These are phyloP conservation scores for Syzygium syzygioides DNA, from an alignment of 441 rosid species.

Conservation along the genomic window DNA sequence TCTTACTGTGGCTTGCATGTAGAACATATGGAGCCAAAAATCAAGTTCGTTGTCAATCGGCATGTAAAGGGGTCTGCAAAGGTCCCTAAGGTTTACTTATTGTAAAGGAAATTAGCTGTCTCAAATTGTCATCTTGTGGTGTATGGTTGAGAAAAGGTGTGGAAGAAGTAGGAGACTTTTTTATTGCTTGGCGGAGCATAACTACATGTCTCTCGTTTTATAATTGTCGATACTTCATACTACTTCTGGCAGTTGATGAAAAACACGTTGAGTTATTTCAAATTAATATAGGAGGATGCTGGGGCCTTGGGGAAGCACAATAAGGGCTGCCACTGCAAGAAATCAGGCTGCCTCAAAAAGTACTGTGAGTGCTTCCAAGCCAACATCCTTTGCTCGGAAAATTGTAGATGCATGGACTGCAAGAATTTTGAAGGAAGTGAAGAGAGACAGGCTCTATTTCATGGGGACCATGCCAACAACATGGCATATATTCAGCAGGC, in stretches of 20 bases:
- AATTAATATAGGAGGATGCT: constrained; percentile 55
- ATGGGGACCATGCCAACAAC: constrained; percentile 63
- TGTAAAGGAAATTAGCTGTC: not conserved
- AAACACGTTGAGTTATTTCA: not conserved
- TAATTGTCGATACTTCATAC: not conserved
- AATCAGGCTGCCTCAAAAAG: constrained; percentile 93
- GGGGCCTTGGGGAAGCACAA: constrained; percentile 72
- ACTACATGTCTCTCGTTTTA: not conserved
- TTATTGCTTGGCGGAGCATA: not conserved
- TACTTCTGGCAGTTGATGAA: not conserved
- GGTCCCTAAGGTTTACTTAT: not conserved
- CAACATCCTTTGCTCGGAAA: constrained; percentile 84
- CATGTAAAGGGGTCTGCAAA: not conserved
- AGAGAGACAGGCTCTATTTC: constrained; percentile 64
- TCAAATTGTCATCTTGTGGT: not conserved
- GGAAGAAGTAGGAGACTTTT: not conserved
- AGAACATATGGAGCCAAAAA: not conserved
- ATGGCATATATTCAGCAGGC: constrained; percentile 73
- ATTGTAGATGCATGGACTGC: constrained; percentile 92
- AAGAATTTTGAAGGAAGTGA: constrained; percentile 94
- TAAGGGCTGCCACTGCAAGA: constrained; percentile 94
- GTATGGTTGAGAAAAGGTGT: not conserved
- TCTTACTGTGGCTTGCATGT: not conserved
- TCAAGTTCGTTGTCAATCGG: not conserved
- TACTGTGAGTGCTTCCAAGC: constrained; percentile 98